Percentiles rank a stretch among this genome's conserved stretches.
Evolutionary conservation across 2,329 filamentous ascomycete genomes (phyloP).

Genomic region (Fusarium sacchari): DNA sequence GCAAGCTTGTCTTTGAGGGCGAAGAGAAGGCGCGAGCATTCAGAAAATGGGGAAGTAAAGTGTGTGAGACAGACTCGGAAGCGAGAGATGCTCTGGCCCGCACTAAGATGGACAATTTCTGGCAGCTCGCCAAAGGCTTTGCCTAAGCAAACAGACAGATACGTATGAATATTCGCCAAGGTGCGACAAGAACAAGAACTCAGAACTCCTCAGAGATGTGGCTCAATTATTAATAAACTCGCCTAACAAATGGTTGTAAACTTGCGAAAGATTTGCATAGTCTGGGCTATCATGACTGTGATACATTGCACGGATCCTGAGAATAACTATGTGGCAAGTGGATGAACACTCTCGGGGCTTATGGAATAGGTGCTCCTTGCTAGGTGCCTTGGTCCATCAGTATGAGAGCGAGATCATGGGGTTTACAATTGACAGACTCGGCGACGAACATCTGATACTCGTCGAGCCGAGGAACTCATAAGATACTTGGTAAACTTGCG

Average conservation of each 20-base stretch:
- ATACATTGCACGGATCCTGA: neutral
- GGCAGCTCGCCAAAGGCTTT: slow-evolving; percentile 82
- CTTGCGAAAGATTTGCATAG: neutral
- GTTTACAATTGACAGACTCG: slow-evolving; percentile 3
- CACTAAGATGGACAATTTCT: slow-evolving; percentile 94
- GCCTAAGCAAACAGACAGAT: slow-evolving; percentile 19
- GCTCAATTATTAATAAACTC: neutral
- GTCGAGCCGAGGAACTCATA: slow-evolving; percentile 1
- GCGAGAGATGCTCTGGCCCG: slow-evolving; percentile 82
- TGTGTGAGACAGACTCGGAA: slow-evolving; percentile 93
- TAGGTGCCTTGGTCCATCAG: neutral
- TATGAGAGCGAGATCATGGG: neutral
- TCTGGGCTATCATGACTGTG: neutral
- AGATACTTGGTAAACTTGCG: neutral
- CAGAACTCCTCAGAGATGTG: neutral
- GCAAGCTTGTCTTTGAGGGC: slow-evolving; percentile 88
- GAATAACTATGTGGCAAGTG: neutral
- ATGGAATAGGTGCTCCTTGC: neutral
- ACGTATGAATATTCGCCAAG: neutral
- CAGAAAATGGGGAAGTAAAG: slow-evolving; percentile 85
- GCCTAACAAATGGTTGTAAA: neutral
- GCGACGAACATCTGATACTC: slow-evolving; percentile 11
- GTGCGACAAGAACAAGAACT: neutral
- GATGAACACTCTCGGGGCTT: neutral
- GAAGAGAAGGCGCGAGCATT: slow-evolving; percentile 84